phyloP scores from a whole-genome alignment of 495 filamentous ascomycete species.

The Venustampulla echinocandica region DNA sequence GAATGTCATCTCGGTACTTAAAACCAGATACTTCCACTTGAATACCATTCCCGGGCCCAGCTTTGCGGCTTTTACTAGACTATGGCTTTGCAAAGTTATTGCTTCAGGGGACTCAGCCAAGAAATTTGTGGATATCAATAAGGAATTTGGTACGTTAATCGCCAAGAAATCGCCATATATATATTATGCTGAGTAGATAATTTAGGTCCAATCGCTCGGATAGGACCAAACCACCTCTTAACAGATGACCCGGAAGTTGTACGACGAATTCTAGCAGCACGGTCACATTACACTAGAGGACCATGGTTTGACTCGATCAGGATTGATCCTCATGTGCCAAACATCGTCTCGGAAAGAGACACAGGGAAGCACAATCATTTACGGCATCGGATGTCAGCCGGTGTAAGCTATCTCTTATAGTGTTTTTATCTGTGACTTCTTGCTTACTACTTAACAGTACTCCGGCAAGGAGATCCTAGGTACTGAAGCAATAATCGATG shows the following conservation, averaged over 20 bases:
- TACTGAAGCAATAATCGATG: slow-evolving; percentile 29
- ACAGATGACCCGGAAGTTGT: slow-evolving; percentile 29
- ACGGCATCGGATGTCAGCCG: slow-evolving; percentile 27
- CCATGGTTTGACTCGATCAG: slow-evolving; percentile 25
- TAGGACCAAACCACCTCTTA: slow-evolving; percentile 35
- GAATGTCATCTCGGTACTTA: too few relatives aligned
- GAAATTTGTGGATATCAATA: not conserved
- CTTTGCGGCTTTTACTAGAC: not conserved
- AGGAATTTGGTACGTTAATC: not conserved
- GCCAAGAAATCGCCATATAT: not conserved
- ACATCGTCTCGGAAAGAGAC: slow-evolving; percentile 29
- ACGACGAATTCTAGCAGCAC: slow-evolving; percentile 25
- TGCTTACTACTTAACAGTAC: slow-evolving; percentile 23
- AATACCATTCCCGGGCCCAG: not conserved
- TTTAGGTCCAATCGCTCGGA: slow-evolving; percentile 30
- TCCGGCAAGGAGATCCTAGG: slow-evolving; percentile 33
- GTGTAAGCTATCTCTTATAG: slow-evolving; percentile 23
- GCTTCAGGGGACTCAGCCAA: not conserved
- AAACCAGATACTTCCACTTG: not conserved
- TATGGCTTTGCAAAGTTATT: not conserved
- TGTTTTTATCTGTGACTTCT: not conserved
- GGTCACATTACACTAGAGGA: slow-evolving; percentile 26
- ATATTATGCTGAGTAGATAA: not conserved
- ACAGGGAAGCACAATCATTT: slow-evolving; percentile 26
- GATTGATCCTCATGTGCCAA: slow-evolving; percentile 26